These are phyloP conservation scores for Boletus rubroflammeus DNA, from an alignment of 768 basidiomycete species.

Conservation along the genomic window DNA sequence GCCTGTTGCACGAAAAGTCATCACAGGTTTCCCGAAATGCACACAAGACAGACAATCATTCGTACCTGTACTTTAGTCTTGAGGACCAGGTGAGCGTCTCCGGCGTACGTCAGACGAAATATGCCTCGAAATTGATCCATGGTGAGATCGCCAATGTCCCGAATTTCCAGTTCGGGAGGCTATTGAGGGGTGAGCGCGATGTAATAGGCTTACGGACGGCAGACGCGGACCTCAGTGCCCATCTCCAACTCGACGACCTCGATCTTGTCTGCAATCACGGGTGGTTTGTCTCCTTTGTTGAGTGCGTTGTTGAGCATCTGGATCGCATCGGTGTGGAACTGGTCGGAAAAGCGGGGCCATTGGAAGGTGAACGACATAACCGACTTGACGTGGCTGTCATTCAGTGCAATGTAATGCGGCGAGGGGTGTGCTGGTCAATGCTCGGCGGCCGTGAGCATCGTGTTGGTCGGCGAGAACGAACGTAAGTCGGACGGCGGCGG, in stretches of 20 bases:
- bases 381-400: neutral
- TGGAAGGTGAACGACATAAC: conserved; percentile 87
- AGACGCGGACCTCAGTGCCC: conserved; percentile 81
- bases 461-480: conserved; percentile 14
- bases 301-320: conserved; percentile 96
- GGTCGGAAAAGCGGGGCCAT: conserved; percentile 96
- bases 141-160: conserved; percentile 96
- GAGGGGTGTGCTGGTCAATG: neutral
- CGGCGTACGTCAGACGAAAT: conserved; percentile 90
- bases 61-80: conserved; percentile 91
- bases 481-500: conserved; percentile 10
- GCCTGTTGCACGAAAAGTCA: conserved; percentile 49
- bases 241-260: conserved; percentile 99
- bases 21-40: neutral
- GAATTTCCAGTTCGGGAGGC: conserved; percentile 96
- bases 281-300: conserved; percentile 96
- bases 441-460: conserved; percentile 17
- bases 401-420: neutral
- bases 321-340: conserved; percentile 94
- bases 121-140: conserved; percentile 95
- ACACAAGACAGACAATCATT: neutral
- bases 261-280: conserved; percentile 95
- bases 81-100: conserved; percentile 84
- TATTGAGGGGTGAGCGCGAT: conserved; percentile 29
- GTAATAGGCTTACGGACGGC: neutral